Evolutionary conservation across 257 asterid genomes (phyloP).

Genomic region (Nicotiana otophora): DNA sequence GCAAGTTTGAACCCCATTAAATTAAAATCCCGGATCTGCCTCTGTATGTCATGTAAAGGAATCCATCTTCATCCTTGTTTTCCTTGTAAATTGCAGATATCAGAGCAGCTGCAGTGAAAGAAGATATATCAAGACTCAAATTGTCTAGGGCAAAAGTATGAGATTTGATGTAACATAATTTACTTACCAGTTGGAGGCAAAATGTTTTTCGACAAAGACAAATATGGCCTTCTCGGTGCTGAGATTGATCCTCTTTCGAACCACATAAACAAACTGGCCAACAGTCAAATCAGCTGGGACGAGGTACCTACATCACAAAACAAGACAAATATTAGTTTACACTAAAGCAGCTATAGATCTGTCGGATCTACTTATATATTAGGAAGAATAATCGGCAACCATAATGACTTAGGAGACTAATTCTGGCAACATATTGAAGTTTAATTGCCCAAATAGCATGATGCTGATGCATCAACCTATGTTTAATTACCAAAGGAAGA

Average conservation of each 20-base stretch:
- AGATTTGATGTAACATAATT: background rate
- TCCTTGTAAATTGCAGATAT: constrained; percentile 76
- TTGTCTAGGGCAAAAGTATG: background rate
- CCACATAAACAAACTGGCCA: constrained; percentile 74
- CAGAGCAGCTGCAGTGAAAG: constrained; percentile 41
- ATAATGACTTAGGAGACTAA: background rate
- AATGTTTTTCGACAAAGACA: constrained; percentile 46
- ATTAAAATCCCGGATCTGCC: constrained; percentile 10
- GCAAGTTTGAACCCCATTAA: too few species aligned
- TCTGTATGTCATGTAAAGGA: constrained; percentile 78
- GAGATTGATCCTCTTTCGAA: constrained; percentile 67
- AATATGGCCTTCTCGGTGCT: constrained; percentile 67
- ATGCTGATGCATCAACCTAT: background rate
- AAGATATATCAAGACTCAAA: background rate
- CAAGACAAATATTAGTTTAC: background rate
- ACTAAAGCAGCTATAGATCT: background rate
- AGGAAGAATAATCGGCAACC: background rate
- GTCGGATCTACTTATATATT: background rate
- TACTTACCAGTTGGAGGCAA: constrained; percentile 65
- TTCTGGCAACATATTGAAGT: background rate
- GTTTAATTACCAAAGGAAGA: background rate
- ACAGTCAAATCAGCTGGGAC: constrained; percentile 68
- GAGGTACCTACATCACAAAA: constrained; percentile 45
- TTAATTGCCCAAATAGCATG: background rate
- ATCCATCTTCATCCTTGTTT: constrained; percentile 77